phyloP scores from a whole-genome alignment of 768 basidiomycete species.

The Cubamyces sp. region DNA sequence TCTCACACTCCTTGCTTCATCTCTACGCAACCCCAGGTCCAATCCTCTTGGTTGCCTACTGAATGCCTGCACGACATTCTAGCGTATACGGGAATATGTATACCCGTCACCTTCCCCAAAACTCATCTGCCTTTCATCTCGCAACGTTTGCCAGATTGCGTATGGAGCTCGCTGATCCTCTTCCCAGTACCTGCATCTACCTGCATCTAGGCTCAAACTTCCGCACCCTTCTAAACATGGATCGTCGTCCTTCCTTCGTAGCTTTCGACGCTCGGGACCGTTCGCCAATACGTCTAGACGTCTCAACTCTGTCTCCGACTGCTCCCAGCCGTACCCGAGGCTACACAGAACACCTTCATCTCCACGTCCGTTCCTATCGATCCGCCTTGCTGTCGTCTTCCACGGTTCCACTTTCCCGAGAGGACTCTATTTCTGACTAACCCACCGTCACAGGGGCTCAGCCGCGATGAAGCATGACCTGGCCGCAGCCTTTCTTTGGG shows the following conservation, averaged over 20 bases:
- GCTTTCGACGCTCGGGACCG: neutral
- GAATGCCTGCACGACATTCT: too few relatives aligned
- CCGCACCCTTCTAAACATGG: neutral
- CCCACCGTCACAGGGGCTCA: neutral
- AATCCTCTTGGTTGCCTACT: too few relatives aligned
- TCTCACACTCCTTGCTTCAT: neutral
- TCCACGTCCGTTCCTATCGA: neutral
- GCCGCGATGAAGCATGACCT: neutral
- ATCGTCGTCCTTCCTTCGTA: slow-evolving; percentile 5
- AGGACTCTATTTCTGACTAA: too few relatives aligned
- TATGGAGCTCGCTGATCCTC: neutral
- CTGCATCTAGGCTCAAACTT: neutral
- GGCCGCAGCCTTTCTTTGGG: neutral
- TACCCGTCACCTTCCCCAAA: too few relatives aligned
- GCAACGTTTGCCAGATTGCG: neutral
- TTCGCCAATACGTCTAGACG: neutral
- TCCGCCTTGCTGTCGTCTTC: neutral
- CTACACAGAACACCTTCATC: neutral
- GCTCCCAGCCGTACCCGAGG: neutral
- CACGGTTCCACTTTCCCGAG: too few relatives aligned
- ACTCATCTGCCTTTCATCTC: neutral
- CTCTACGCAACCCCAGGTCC: too few relatives aligned
- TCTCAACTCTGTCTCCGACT: neutral
- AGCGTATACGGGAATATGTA: too few relatives aligned
- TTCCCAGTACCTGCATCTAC: neutral